Evolutionary conservation across 768 basidiomycete species (phyloP).

Genomic region (Auriscalpium microsporum): DNA sequence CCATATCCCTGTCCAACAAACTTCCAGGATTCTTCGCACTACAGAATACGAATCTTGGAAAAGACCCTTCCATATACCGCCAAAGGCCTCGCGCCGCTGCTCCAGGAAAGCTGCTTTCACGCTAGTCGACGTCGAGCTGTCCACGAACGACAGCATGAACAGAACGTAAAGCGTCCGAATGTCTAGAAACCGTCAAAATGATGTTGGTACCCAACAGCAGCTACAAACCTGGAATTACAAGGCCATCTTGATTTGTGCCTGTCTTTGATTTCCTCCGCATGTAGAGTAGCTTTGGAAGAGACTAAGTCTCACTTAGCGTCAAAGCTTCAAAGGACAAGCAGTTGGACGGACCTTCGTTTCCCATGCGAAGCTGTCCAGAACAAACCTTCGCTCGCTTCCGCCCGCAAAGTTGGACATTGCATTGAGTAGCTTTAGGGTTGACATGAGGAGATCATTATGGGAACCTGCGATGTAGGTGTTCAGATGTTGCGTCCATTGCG

Average conservation of each 20-base stretch:
- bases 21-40: slow-evolving; percentile 57
- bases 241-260: slow-evolving; percentile 28
- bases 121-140: slow-evolving; percentile 34
- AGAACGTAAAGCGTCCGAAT: slow-evolving; percentile 71
- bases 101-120: slow-evolving; percentile 63
- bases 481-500: slow-evolving; percentile 45
- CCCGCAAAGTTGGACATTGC: slow-evolving; percentile 55
- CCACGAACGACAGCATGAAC: slow-evolving; percentile 68
- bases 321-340: neutral
- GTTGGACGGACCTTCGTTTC: slow-evolving; percentile 51
- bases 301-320: slow-evolving; percentile 29
- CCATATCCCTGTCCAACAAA: slow-evolving; percentile 73
- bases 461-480: slow-evolving; percentile 54
- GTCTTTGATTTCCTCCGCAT: slow-evolving; percentile 59
- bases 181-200: slow-evolving; percentile 33
- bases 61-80: slow-evolving; percentile 67
- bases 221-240: slow-evolving; percentile 51
- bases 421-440: slow-evolving; percentile 56
- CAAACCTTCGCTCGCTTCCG: slow-evolving; percentile 51
- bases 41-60: slow-evolving; percentile 56
- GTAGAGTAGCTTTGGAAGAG: slow-evolving; percentile 53
- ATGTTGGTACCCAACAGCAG: neutral
- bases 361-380: slow-evolving; percentile 71
- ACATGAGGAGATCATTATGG: slow-evolving; percentile 58
- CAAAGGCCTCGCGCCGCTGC: slow-evolving; percentile 56